These are phyloP conservation scores for Pseudevernia furfuracea DNA, from an alignment of 495 filamentous ascomycete genomes.

Conservation along the genomic window DNA sequence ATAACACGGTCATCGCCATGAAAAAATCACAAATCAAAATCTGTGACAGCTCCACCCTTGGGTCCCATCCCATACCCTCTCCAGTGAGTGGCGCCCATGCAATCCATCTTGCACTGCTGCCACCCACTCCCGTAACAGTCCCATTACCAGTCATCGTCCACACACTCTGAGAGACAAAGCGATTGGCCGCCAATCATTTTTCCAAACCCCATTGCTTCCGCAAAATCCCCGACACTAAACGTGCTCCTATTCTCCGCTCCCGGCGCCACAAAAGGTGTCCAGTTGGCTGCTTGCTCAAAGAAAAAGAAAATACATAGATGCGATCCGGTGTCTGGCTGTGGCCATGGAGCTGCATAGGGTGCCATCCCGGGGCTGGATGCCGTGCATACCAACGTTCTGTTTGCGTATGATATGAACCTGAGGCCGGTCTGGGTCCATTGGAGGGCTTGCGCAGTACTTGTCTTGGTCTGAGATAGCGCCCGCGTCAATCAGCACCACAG, in stretches of 20 bases:
- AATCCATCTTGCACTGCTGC: not conserved
- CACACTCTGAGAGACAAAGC: not conserved
- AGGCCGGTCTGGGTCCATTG: not conserved
- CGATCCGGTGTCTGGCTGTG: not conserved
- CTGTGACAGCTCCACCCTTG: not conserved
- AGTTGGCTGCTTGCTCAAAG: not conserved
- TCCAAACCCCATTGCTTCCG: not conserved
- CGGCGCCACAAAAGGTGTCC: not conserved
- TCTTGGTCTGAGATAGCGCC: not conserved
- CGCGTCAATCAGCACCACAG: not conserved
- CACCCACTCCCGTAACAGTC: not conserved
- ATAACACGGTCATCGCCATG: not conserved
- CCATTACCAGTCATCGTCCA: not conserved
- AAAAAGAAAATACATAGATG: not conserved
- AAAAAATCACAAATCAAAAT: too few relatives aligned
- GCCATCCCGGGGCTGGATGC: not conserved
- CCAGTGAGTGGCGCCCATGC: not conserved
- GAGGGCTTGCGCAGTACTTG: not conserved
- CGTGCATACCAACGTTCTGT: not conserved
- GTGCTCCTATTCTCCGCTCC: not conserved
- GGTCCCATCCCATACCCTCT: not conserved
- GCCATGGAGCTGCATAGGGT: not conserved
- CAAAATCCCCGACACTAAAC: not conserved
- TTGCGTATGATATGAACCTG: not conserved
- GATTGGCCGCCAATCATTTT: not conserved